phyloP scores from a whole-genome alignment of 495 filamentous ascomycete species.

The Xylaria cubensis region DNA sequence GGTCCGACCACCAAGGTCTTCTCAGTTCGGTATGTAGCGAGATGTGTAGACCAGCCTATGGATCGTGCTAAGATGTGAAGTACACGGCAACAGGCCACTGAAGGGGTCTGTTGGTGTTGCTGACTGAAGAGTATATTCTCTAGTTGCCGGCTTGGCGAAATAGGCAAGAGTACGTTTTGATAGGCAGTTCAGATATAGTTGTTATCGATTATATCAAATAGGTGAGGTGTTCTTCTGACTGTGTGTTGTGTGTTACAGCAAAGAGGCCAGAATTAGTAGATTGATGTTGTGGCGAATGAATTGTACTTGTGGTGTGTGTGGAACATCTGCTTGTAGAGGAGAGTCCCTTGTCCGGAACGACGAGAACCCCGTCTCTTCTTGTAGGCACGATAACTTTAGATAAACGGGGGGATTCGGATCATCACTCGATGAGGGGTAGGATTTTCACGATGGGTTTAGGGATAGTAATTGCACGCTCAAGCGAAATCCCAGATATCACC shows the following conservation, averaged over 20 bases:
- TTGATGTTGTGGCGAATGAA: slow-evolving; percentile 8
- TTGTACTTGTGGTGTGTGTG: background rate
- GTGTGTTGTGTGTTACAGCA: slow-evolving; percentile 15
- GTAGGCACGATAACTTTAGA: slow-evolving; percentile 24
- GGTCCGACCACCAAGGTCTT: slow-evolving; percentile 15
- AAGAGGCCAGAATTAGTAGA: slow-evolving; percentile 11
- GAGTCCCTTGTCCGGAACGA: slow-evolving; percentile 15
- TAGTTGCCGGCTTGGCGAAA: background rate
- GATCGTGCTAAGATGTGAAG: slow-evolving; percentile 5
- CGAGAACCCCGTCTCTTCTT: slow-evolving; percentile 24
- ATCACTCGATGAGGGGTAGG: slow-evolving; percentile 26
- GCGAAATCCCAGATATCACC: slow-evolving; percentile 14
- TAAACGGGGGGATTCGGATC: slow-evolving; percentile 23
- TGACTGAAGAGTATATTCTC: background rate
- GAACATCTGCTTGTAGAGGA: slow-evolving; percentile 17
- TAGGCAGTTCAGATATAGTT: slow-evolving; percentile 9
- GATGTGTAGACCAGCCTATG: slow-evolving; percentile 6
- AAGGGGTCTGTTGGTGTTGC: background rate
- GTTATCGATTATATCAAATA: slow-evolving; percentile 17
- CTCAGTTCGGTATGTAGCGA: slow-evolving; percentile 15
- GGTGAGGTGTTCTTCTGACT: slow-evolving; percentile 20
- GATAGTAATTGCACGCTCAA: slow-evolving; percentile 22
- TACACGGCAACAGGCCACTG: slow-evolving; percentile 9
- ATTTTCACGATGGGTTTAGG: slow-evolving; percentile 19
- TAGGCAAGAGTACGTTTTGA: background rate